These are phyloP conservation scores for Fusarium sp. DNA, from an alignment of 2,329 filamentous ascomycete genomes.

Conservation along the genomic window DNA sequence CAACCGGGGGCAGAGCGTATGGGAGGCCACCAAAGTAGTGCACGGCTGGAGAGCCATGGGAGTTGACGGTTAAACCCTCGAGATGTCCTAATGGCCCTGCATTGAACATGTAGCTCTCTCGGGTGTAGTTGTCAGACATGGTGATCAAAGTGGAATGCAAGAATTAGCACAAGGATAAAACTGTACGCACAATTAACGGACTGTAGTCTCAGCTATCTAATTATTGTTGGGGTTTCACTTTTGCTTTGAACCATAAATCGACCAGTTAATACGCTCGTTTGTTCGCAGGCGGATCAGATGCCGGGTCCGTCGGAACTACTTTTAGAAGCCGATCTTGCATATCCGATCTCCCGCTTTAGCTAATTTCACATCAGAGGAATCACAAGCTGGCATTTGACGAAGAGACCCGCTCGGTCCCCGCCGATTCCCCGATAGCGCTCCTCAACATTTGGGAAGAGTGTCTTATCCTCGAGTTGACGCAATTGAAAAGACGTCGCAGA, in stretches of 20 bases:
- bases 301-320: not conserved
- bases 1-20: not conserved
- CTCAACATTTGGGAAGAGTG: not conserved
- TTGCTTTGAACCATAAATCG: not conserved
- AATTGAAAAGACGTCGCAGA: not conserved
- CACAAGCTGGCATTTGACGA: not conserved
- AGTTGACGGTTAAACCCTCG: not conserved
- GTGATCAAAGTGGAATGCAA: not conserved
- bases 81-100: not conserved
- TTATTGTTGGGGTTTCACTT: not conserved
- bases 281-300: not conserved
- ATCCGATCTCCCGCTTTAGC: not conserved
- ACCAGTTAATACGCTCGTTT: not conserved
- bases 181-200: accelerated
- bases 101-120: not conserved
- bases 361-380: not conserved
- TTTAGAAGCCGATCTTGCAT: not conserved
- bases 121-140: not conserved
- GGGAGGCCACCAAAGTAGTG: not conserved
- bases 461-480: not conserved
- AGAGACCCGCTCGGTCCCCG: not conserved
- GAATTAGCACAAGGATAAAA: not conserved
- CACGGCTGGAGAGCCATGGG: too few species aligned
- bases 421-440: not conserved
- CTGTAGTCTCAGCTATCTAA: not conserved